Conservation (phyloP, 2,329 filamentous ascomycete species). For the Gliomastix tumulicola region DNA sequence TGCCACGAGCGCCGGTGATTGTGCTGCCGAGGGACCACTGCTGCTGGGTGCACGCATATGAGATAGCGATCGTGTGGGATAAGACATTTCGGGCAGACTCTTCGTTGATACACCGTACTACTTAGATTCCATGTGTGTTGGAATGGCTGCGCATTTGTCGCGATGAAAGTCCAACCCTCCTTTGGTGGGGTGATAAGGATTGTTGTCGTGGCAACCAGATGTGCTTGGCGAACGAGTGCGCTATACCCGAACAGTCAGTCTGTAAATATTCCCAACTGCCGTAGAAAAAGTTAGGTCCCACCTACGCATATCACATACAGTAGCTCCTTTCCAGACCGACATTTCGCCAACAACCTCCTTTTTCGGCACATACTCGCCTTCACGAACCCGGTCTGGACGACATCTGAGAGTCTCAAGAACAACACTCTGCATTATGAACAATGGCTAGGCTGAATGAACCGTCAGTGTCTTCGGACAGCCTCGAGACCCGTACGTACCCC, state of each 20-base stretch:
- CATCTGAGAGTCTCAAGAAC: too few species aligned
- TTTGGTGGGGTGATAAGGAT: not conserved
- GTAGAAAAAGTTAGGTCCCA: too few species aligned
- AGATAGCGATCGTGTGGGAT: constrained; percentile 49
- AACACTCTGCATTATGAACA: constrained; percentile 24
- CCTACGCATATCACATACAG: too few species aligned
- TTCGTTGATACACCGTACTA: too few species aligned
- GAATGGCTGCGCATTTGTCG: too few species aligned
- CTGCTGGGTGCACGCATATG: constrained; percentile 60
- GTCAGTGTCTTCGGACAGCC: constrained; percentile 57
- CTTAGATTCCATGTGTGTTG: too few species aligned
- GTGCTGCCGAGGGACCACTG: constrained; percentile 42
- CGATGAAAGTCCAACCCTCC: too few species aligned
- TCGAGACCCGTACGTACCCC: constrained; percentile 60
- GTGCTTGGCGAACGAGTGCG: constrained; percentile 5
- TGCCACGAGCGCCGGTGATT: constrained; percentile 63
- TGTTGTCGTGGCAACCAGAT: constrained; percentile 20
- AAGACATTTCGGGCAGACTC: constrained; percentile 49
- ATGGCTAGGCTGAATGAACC: constrained; percentile 82
- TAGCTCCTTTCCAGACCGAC: constrained; percentile 13
- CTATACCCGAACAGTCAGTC: constrained; percentile 17
- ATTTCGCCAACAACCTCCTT: constrained; percentile 13
- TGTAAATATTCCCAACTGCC: too few species aligned
- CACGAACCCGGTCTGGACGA: too few species aligned
- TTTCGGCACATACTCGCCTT: too few species aligned